Conservation (phyloP, 2,329 filamentous ascomycete species). For the Pseudogymnoascus sp. region DNA sequence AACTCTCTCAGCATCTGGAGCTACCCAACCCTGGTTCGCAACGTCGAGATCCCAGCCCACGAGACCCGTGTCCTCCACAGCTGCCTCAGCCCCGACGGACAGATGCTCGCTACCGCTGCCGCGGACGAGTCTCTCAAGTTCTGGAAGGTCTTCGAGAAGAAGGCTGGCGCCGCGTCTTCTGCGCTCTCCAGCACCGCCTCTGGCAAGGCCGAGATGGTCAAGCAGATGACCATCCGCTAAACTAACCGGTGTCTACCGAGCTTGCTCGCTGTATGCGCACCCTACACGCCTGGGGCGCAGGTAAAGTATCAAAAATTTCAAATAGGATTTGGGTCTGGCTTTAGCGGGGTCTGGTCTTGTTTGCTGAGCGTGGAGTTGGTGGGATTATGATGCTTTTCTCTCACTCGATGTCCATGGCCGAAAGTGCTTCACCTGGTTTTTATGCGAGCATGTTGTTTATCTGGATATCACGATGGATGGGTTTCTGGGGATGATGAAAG, state of each 20-base stretch:
- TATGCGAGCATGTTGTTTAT: conserved; percentile 21
- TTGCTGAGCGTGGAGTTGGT: conserved; percentile 47
- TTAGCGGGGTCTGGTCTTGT: conserved; percentile 32
- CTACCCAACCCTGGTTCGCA: conserved; percentile 94
- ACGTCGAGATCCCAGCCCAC: conserved; percentile 94
- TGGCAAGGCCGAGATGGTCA: conserved; percentile 75
- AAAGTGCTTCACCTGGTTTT: conserved; percentile 36
- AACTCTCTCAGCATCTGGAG: conserved; percentile 99
- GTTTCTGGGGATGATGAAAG: conserved; percentile 9
- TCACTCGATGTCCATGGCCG: conserved; percentile 39
- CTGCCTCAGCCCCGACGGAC: conserved; percentile 91
- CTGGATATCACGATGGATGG: conserved; percentile 17
- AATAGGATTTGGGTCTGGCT: conserved; percentile 27
- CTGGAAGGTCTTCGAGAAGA: conserved; percentile 99
- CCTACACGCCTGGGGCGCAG: conserved; percentile 11
- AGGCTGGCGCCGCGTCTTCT: conserved; percentile 64
- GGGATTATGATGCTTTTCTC: conserved; percentile 29
- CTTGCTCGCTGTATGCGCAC: conserved; percentile 4
- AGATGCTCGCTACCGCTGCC: conserved; percentile 93
- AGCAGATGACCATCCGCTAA: conserved; percentile 92
- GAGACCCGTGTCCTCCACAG: conserved; percentile 95
- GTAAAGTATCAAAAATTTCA: conserved; percentile 28
- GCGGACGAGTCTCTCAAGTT: conserved; percentile 98
- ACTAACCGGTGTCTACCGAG: conserved; percentile 27
- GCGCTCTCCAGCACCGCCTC: conserved; percentile 59